Conservation (phyloP, 2,329 filamentous ascomycete species). For the Penicillium concentricum region DNA sequence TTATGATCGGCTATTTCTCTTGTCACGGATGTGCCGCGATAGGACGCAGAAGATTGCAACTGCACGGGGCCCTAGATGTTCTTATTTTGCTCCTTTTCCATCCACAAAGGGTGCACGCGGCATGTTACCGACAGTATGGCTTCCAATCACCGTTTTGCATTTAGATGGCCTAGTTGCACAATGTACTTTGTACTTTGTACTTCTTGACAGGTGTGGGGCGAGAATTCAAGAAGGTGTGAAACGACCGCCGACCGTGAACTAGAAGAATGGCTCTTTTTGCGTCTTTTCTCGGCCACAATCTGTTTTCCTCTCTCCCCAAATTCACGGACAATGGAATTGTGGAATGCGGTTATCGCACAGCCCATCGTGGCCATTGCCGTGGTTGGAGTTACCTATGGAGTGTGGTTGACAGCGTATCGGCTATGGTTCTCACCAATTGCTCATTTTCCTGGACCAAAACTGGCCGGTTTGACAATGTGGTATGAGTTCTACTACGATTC, state of each 20-base stretch:
- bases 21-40: neutral
- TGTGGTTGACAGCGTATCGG: slow-evolving; percentile 11
- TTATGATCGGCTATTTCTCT: neutral
- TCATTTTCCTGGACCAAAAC: slow-evolving; percentile 24
- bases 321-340: slow-evolving; percentile 2
- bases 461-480: slow-evolving; percentile 24
- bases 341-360: neutral
- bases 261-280: neutral
- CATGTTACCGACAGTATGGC: neutral
- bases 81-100: neutral
- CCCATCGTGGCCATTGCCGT: slow-evolving; percentile 1
- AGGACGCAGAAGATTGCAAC: neutral
- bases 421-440: slow-evolving; percentile 23
- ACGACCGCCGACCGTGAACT: neutral
- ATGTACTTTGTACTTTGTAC: neutral
- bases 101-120: neutral
- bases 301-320: neutral
- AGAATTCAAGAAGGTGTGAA: neutral
- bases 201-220: neutral
- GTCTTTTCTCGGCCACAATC: neutral
- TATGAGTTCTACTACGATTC: slow-evolving; percentile 28
- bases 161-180: neutral
- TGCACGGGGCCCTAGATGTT: neutral
- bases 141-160: neutral
- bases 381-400: neutral